Evolutionary conservation across 2,329 filamentous ascomycete species (phyloP).

Genomic region (Paradendryphiella salina): DNA sequence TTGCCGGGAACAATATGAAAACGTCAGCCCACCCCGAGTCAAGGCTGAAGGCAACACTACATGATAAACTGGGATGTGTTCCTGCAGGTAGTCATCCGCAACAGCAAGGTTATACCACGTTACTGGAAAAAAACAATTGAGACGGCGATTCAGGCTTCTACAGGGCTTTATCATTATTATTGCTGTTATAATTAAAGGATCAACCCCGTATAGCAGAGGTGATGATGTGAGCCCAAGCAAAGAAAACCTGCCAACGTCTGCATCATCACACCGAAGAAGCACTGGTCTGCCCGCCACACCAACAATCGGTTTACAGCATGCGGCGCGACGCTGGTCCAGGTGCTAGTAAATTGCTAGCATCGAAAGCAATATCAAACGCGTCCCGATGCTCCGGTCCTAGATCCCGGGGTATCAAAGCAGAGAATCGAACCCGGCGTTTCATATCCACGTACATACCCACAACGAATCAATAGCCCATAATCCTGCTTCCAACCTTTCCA

Average conservation of each 20-base stretch:
- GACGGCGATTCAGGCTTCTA: background rate
- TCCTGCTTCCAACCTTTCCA: background rate
- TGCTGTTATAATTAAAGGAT: too few species aligned
- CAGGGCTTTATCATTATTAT: background rate
- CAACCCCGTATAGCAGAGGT: background rate
- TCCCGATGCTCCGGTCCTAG: background rate
- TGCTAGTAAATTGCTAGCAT: background rate
- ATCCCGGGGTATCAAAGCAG: slow-evolving; percentile 1
- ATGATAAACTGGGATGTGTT: slow-evolving; percentile 1
- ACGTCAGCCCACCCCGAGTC: slow-evolving; percentile 7
- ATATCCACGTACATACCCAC: background rate
- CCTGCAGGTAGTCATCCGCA: slow-evolving; percentile 4
- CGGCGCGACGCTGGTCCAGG: background rate
- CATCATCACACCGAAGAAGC: background rate
- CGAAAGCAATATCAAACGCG: slow-evolving; percentile 8
- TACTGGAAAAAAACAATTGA: background rate
- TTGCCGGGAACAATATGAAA: background rate
- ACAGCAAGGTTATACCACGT: slow-evolving; percentile 8
- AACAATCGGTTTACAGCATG: background rate
- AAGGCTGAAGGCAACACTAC: slow-evolving; percentile 3
- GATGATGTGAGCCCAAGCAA: background rate
- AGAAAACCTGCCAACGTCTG: background rate
- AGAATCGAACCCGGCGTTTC: background rate
- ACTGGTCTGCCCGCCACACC: background rate
- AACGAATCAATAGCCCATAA: background rate